Evolutionary conservation across 352 stramenopile genomes (phyloP).

Genomic region (Phytophthora colocasiae): DNA sequence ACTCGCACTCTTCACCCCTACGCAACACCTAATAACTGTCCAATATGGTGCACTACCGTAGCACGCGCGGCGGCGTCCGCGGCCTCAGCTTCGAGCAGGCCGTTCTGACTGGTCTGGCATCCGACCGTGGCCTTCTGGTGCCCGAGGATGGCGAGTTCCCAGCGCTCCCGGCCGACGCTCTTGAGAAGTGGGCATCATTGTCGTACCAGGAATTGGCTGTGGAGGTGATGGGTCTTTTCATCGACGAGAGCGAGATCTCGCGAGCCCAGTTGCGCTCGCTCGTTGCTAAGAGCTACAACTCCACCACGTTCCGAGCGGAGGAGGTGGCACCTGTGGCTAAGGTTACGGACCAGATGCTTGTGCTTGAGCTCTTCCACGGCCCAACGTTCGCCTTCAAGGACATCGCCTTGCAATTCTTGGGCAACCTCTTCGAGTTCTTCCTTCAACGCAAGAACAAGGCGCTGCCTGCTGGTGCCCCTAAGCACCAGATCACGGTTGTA

Average conservation of each 20-base stretch:
- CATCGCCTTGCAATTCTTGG: conserved; percentile 99
- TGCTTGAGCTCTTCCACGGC: conserved; percentile 99
- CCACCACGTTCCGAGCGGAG: conserved; percentile 89
- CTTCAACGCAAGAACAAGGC: conserved; percentile 89
- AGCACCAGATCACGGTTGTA: conserved; percentile 95
- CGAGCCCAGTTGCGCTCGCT: conserved; percentile 90
- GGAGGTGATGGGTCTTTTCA: conserved; percentile 97
- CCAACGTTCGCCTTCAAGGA: conserved; percentile 99
- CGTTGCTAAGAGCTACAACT: conserved; percentile 93
- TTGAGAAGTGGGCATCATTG: conserved; percentile 88
- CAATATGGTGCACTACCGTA: conserved; percentile 85
- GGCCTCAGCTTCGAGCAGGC: conserved; percentile 88
- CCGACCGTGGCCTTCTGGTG: conserved; percentile 86
- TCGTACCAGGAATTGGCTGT: conserved; percentile 95
- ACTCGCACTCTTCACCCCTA: conserved; percentile 13
- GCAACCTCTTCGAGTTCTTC: conserved; percentile 99
- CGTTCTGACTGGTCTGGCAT: conserved; percentile 86
- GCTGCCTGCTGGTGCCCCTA: conserved; percentile 52
- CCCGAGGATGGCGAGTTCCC: conserved; percentile 85
- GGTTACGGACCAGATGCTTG: conserved; percentile 86
- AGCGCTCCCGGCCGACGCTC: conserved; percentile 66
- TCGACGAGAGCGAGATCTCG: conserved; percentile 96
- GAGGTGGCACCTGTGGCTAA: conserved; percentile 96
- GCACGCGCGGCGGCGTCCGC: conserved; percentile 81
- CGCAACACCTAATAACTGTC: background rate